These are phyloP conservation scores for Plasmodium falciparum DNA, from an alignment of 169 alveolate genomes.

Conservation along the genomic window DNA sequence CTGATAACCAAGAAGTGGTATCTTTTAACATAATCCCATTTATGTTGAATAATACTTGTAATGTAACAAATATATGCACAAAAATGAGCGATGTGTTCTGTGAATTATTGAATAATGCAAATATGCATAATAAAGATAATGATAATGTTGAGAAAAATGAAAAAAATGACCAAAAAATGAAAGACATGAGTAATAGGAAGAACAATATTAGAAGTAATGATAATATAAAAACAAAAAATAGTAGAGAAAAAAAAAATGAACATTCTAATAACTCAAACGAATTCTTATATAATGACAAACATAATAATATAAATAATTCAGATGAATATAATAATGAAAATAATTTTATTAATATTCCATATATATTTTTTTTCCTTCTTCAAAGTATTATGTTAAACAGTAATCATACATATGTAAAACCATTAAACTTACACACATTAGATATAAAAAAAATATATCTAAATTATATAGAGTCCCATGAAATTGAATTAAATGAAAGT, in stretches of 20 bases:
- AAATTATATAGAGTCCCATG: slow-evolving; percentile 46
- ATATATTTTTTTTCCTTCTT: slow-evolving; percentile 61
- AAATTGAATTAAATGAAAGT: slow-evolving; percentile 6
- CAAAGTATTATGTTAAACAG: slow-evolving; percentile 9
- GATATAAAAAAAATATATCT: slow-evolving; percentile 62
- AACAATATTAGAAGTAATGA: neutral
- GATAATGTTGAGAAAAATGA: neutral
- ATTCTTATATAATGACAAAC: too few species aligned
- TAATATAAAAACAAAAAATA: neutral
- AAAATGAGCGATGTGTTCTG: slow-evolving; percentile 20
- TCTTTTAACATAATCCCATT: slow-evolving; percentile 56
- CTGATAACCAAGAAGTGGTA: slow-evolving; percentile 16
- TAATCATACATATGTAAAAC: slow-evolving; percentile 23
- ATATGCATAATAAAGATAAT: slow-evolving; percentile 1
- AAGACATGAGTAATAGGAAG: neutral
- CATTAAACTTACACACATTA: slow-evolving; percentile 54
- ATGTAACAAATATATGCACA: slow-evolving; percentile 72
- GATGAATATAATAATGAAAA: neutral
- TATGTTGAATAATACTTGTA: slow-evolving; percentile 13
- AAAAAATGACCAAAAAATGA: neutral
- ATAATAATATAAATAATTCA: too few species aligned
- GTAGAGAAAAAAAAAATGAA: neutral
- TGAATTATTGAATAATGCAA: slow-evolving; percentile 5
- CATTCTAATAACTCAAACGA: neutral
- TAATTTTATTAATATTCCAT: slow-evolving; percentile 39